These are phyloP conservation scores for Lunasporangiospora selenospora DNA, from an alignment of 192 early-diverging fungal genomes.

Conservation along the genomic window DNA sequence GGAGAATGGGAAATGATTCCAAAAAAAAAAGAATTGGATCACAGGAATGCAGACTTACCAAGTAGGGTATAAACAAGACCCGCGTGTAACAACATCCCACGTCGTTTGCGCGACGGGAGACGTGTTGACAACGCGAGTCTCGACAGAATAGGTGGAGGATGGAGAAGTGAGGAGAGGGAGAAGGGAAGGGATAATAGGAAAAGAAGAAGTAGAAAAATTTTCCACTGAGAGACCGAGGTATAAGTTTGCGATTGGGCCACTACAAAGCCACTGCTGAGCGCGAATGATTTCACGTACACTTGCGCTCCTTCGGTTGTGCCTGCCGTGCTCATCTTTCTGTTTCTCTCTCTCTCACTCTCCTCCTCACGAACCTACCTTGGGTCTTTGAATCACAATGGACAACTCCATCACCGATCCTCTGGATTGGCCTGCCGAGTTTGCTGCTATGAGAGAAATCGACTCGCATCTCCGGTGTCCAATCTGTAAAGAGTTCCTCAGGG, in stretches of 20 bases:
- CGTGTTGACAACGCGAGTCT: neutral
- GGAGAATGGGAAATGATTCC: no score
- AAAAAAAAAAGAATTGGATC: neutral
- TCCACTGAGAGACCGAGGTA: no score
- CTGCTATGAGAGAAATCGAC: conserved; percentile 64
- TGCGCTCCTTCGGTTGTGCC: neutral
- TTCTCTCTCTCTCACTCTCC: neutral
- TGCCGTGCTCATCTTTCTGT: neutral
- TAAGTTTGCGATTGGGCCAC: no score
- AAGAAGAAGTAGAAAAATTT: conserved; percentile 7
- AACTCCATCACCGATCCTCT: conserved; percentile 68
- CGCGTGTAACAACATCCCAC: no score
- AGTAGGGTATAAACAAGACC: no score
- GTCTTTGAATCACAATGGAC: conserved; percentile 38
- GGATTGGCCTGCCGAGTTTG: conserved; percentile 65
- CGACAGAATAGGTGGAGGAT: neutral
- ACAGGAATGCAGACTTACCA: neutral
- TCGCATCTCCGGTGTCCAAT: conserved; percentile 76
- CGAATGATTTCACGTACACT: neutral
- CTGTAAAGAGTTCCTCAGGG: conserved; percentile 75
- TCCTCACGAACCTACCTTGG: neutral
- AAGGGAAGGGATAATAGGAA: neutral
- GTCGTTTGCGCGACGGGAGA: neutral
- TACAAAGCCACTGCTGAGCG: neutral
- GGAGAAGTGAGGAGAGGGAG: neutral